These are phyloP conservation scores for Phoma sp. DNA, from an alignment of 2,329 filamentous ascomycete genomes.

Conservation along the genomic window DNA sequence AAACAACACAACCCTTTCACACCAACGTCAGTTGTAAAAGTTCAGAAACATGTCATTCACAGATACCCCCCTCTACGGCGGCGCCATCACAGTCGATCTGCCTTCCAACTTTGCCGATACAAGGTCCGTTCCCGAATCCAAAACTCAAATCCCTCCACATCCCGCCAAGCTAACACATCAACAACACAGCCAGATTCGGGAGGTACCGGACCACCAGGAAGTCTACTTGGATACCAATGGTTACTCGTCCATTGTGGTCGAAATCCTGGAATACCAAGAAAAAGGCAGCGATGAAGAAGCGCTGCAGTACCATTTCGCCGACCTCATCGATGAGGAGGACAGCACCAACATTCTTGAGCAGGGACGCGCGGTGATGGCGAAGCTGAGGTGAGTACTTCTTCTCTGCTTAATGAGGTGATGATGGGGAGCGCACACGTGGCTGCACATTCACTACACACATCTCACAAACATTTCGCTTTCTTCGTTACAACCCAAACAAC, in stretches of 20 bases:
- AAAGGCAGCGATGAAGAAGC: conserved; percentile 73
- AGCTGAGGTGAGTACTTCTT: conserved; percentile 46
- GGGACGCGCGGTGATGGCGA: conserved; percentile 36
- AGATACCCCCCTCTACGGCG: conserved; percentile 71
- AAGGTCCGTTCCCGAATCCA: conserved; percentile 59
- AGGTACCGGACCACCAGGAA: conserved; percentile 88
- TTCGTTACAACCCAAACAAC: neutral
- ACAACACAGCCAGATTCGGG: conserved; percentile 66
- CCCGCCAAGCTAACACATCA: conserved; percentile 11
- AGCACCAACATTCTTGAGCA: conserved; percentile 44
- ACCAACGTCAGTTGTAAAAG: neutral
- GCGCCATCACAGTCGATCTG: conserved; percentile 72
- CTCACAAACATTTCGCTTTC: neutral
- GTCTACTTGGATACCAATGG: conserved; percentile 85
- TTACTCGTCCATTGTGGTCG: conserved; percentile 86
- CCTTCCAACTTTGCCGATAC: conserved; percentile 74
- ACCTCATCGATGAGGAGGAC: conserved; percentile 52
- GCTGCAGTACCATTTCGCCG: conserved; percentile 57
- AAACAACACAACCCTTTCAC: conserved; percentile 10
- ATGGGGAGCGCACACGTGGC: conserved; percentile 2
- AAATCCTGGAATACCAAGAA: conserved; percentile 83
- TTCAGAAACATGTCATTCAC: conserved; percentile 62
- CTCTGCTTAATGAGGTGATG: neutral
- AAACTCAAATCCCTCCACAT: conserved; percentile 5
- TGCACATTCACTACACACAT: neutral